phyloP scores from a whole-genome alignment of 257 asterid genomes.

The Penstemon newberryi region DNA sequence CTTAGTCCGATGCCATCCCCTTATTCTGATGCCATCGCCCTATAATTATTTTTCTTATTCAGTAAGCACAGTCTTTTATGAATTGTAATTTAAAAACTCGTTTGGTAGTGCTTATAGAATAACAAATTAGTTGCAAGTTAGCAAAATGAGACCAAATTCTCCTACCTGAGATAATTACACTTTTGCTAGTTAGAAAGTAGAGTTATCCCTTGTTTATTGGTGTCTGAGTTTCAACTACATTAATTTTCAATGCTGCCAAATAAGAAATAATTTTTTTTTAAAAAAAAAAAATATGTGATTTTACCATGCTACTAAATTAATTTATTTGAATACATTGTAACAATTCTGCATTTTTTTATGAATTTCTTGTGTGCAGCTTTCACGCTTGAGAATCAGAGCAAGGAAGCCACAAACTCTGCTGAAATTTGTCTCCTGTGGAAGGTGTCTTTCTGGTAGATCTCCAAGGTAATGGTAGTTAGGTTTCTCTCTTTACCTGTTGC shows the following conservation, averaged over 20 bases:
- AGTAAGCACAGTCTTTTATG: background rate
- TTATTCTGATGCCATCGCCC: background rate
- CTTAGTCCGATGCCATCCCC: background rate
- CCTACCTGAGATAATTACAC: no score
- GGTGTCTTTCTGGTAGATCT: conserved; percentile 68
- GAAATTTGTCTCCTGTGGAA: conserved; percentile 73
- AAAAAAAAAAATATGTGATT: no score
- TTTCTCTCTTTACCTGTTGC: conserved; percentile 20
- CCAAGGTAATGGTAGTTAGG: conserved; percentile 45
- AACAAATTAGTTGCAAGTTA: no score
- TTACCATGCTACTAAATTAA: background rate
- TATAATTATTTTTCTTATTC: background rate
- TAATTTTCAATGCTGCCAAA: no score
- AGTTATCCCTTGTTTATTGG: background rate
- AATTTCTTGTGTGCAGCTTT: conserved; percentile 50
- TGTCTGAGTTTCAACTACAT: no score
- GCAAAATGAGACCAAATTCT: no score
- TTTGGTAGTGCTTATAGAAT: background rate
- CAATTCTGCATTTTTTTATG: background rate
- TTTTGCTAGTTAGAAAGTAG: no score
- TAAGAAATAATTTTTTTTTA: no score
- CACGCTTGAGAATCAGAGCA: conserved; percentile 62
- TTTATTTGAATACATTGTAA: background rate
- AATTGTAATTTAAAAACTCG: background rate
- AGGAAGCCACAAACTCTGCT: conserved; percentile 64